Percentiles rank a stretch among this genome's conserved stretches.
Conservation (phyloP, 2,329 filamentous ascomycete genomes). For the Fusarium caatingaense region DNA sequence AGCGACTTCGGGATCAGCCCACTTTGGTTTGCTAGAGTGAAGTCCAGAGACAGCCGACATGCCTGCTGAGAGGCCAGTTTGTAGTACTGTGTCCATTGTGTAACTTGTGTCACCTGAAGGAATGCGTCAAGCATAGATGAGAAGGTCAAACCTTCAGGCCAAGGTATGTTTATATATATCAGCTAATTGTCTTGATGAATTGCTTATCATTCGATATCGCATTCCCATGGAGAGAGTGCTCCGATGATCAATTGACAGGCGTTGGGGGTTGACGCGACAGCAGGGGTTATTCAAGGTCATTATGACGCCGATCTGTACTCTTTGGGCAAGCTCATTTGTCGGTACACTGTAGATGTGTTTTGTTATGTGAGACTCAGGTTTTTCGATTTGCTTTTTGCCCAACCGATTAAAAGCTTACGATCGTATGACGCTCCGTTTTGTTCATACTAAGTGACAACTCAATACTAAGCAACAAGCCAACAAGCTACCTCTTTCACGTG, state of each 20-base stretch:
- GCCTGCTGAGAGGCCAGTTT: background rate
- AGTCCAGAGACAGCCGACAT: background rate
- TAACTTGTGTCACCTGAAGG: background rate
- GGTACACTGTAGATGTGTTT: background rate
- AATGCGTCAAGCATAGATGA: background rate
- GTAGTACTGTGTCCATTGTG: background rate
- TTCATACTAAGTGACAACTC: background rate
- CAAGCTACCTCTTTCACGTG: background rate
- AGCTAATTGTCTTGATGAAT: background rate
- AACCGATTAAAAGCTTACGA: background rate
- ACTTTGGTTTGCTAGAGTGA: conserved; percentile 6
- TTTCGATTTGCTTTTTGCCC: no score
- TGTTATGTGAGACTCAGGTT: background rate
- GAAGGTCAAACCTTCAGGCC: background rate
- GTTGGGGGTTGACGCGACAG: background rate
- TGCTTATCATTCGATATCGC: background rate
- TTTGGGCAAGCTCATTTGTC: background rate
- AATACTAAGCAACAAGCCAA: background rate
- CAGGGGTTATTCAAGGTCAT: background rate
- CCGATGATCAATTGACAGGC: background rate
- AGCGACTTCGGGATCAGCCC: conserved; percentile 4
- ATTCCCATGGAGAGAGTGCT: background rate
- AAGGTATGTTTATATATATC: background rate
- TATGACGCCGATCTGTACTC: background rate
- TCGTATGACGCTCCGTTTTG: background rate